Base-by-base conservation (phyloP, 2,329 filamentous ascomycete genomes). In the Berkeleyomyces basicola region DNA sequence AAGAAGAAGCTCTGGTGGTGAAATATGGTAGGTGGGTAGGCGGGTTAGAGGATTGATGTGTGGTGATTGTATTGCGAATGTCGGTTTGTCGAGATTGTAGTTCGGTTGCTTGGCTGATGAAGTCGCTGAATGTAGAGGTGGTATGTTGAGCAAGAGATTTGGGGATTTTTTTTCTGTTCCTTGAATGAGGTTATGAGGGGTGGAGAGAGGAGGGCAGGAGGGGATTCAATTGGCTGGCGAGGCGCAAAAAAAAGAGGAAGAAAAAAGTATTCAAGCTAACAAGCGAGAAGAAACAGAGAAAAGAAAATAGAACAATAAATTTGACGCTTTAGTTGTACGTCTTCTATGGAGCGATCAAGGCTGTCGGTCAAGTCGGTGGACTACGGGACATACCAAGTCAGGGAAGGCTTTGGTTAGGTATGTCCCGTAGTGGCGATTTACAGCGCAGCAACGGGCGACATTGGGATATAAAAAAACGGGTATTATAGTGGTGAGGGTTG, bases 391-490 rank as follows among this genome's bases (percentile, higher is more conserved):
- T 66, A 71, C 68, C 69, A 65, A 73, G 71, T 72, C 49, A 55
- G 37, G 49, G 11, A 55, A 55, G 49, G 49, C 49, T 55, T 55
- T 70, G 71, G 69, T 75, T 75, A 71, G 76, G 79, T 74, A 75
- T 74, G 77, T 79, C 82, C 84, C 85, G 85, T 83, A 90, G 87
- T 85, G 84, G 84, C 82, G 77, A 82, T 89, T 91, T 90, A 95
- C 86, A 92, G 88, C 87, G 86, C 86, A 88, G 84, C 85, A 85
- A 46, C 16, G 43, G 44, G 31, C 6, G 43, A 47, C 58, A 59
- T 59, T 46, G 42, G 58, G 58, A 46, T 43, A 43, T 59, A 87
- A 78, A 80, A 85, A 84, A 84, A 79, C 83, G 82, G 82, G 83
- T 82, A 84, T 85, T 73, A 68, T 61, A 61, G 43, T 23, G 76